Conservation (phyloP, 2,329 filamentous ascomycete species). For the Acrocalymma vagum region DNA sequence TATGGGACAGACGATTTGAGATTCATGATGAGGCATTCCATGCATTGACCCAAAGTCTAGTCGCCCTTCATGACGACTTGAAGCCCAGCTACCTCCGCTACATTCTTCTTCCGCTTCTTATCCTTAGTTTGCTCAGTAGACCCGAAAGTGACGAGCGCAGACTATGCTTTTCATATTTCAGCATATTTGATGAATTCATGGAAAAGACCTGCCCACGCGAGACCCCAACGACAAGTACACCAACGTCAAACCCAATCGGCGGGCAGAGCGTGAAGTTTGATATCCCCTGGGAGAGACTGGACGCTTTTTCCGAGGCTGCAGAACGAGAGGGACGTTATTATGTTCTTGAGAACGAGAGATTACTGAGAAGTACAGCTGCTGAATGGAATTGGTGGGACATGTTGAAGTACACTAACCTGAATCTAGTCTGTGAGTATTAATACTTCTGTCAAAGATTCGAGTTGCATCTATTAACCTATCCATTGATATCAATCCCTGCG, state of each 20-base stretch:
- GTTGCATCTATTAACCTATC: too few species aligned
- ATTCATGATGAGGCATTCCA: slow-evolving; percentile 29
- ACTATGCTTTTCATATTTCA: slow-evolving; percentile 18
- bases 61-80: slow-evolving; percentile 10
- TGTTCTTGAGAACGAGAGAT: neutral
- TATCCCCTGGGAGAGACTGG: slow-evolving; percentile 32
- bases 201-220: slow-evolving; percentile 5
- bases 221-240: neutral
- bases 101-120: slow-evolving; percentile 24
- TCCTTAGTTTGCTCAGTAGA: slow-evolving; percentile 25
- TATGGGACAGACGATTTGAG: slow-evolving; percentile 27
- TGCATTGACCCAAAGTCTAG: slow-evolving; percentile 12
- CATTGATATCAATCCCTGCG: neutral
- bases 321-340: slow-evolving; percentile 9
- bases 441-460: neutral
- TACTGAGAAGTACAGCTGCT: slow-evolving; percentile 17
- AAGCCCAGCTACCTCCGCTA: slow-evolving; percentile 18
- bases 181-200: slow-evolving; percentile 20
- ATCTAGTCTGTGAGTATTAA: slow-evolving; percentile 25
- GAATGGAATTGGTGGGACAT: slow-evolving; percentile 38
- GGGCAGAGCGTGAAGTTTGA: slow-evolving; percentile 19
- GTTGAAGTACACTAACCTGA: slow-evolving; percentile 21
- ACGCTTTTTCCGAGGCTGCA: slow-evolving; percentile 18
- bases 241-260: slow-evolving; percentile 12
- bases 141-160: slow-evolving; percentile 22